Evolutionary conservation across 768 basidiomycete species (phyloP).

Genomic region (Tylopilus sp.): DNA sequence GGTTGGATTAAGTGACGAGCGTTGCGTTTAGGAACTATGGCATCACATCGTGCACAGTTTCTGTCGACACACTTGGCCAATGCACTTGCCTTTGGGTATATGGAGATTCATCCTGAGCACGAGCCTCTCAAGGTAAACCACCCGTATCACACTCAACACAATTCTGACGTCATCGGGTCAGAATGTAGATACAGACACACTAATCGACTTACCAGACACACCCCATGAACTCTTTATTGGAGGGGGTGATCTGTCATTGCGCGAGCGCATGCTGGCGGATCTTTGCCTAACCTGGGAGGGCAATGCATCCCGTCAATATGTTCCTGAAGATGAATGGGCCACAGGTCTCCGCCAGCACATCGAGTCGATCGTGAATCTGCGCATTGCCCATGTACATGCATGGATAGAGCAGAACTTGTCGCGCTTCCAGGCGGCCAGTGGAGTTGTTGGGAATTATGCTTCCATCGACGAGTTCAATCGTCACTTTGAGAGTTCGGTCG

Average conservation of each 20-base stretch:
- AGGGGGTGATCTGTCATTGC: constrained; percentile 18
- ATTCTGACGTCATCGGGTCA: constrained; percentile 12
- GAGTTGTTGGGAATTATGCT: constrained; percentile 28
- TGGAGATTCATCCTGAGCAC: constrained; percentile 41
- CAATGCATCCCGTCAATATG: constrained; percentile 18
- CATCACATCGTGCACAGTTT: constrained; percentile 44
- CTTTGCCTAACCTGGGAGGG: constrained; percentile 20
- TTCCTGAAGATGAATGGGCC: constrained; percentile 36
- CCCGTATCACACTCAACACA: not conserved
- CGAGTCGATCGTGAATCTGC: constrained; percentile 35
- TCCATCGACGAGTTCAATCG: constrained; percentile 44
- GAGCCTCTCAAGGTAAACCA: constrained; percentile 48
- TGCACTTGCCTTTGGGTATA: constrained; percentile 47
- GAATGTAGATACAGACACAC: constrained; percentile 52
- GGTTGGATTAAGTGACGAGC: not conserved
- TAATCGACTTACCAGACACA: constrained; percentile 38
- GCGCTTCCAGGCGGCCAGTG: constrained; percentile 37
- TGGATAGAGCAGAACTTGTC: constrained; percentile 51
- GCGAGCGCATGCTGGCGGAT: constrained; percentile 10
- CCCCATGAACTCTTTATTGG: constrained; percentile 34
- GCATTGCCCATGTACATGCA: constrained; percentile 44
- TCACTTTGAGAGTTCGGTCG: constrained; percentile 37
- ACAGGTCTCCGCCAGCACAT: constrained; percentile 37
- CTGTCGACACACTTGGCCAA: constrained; percentile 40
- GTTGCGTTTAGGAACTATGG: constrained; percentile 41